phyloP scores from a whole-genome alignment of 768 basidiomycete species.

The Pholiota molesta region DNA sequence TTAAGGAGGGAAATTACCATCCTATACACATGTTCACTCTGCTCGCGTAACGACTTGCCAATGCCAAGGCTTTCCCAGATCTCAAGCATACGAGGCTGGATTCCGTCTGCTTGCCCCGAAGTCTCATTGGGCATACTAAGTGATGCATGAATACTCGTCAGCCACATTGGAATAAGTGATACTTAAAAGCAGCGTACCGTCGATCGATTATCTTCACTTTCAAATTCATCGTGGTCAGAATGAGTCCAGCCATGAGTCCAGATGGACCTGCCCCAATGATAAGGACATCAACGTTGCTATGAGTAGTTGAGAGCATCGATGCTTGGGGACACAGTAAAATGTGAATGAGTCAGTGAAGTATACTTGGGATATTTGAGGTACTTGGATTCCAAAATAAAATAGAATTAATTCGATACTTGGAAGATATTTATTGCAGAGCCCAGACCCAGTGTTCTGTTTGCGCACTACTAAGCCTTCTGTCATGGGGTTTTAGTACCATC shows the following conservation, averaged over 20 bases:
- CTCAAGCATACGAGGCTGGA: slow-evolving; percentile 10
- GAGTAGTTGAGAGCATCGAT: too few species aligned
- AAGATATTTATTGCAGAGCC: too few species aligned
- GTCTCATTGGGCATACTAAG: background rate
- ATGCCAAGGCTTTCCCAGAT: slow-evolving; percentile 14
- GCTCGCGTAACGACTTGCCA: background rate
- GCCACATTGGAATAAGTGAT: too few species aligned
- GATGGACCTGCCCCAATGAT: slow-evolving; percentile 52
- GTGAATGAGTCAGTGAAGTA: too few species aligned
- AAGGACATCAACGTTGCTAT: slow-evolving; percentile 26
- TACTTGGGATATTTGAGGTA: too few species aligned
- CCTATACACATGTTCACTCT: slow-evolving; percentile 5
- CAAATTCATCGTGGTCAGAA: slow-evolving; percentile 52
- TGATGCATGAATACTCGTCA: background rate
- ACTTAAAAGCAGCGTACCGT: background rate
- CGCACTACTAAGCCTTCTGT: too few species aligned
- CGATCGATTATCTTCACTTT: slow-evolving; percentile 48
- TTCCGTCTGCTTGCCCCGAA: slow-evolving; percentile 14
- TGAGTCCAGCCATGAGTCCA: slow-evolving; percentile 52
- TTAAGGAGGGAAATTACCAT: background rate
- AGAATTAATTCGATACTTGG: too few species aligned
- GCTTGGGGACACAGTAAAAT: too few species aligned
- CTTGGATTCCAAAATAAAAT: too few species aligned
- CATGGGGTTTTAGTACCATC: too few species aligned
- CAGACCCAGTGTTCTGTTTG: too few species aligned